A percentile compares a stretch with the other conserved stretches of the same genome.
Evolutionary conservation across 192 early-diverging fungal genomes (phyloP).

Genomic region (Mortierella claussenii): DNA sequence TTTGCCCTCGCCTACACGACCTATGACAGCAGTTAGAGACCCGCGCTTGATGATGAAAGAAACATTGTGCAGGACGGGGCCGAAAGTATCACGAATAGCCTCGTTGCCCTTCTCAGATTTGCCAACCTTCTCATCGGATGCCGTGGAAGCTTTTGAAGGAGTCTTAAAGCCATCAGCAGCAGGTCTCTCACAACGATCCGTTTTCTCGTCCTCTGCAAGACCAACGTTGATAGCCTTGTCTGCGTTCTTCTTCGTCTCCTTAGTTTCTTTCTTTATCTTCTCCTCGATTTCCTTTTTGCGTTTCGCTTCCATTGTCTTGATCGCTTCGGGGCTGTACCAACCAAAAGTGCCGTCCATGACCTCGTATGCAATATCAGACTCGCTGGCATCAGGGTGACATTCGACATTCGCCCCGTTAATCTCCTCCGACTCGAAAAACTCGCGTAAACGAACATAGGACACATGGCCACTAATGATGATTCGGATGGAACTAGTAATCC

Average conservation of each 20-base stretch:
- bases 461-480: conserved; percentile 71
- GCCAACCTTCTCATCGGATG: background rate
- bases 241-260: background rate
- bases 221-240: conserved; percentile 15
- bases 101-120: background rate
- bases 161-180: conserved; percentile 3
- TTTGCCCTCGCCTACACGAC: conserved; percentile 62
- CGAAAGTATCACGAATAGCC: background rate
- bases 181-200: background rate
- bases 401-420: conserved; percentile 68
- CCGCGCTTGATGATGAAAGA: conserved; percentile 50
- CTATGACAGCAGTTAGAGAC: conserved; percentile 54
- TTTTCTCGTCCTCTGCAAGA: background rate
- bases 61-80: conserved; percentile 40
- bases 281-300: conserved; percentile 15
- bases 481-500: conserved; percentile 72
- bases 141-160: background rate
- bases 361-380: conserved; percentile 24
- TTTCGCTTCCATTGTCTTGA: conserved; percentile 4
- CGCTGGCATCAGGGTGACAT: conserved; percentile 14
- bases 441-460: conserved; percentile 69
- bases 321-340: conserved; percentile 29
- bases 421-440: conserved; percentile 76
- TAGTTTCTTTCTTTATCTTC: too few relatives aligned
- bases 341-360: conserved; percentile 32